phyloP scores from a whole-genome alignment of 176 grass and related monocot genomes.

The maize (Zea mays) region DNA sequence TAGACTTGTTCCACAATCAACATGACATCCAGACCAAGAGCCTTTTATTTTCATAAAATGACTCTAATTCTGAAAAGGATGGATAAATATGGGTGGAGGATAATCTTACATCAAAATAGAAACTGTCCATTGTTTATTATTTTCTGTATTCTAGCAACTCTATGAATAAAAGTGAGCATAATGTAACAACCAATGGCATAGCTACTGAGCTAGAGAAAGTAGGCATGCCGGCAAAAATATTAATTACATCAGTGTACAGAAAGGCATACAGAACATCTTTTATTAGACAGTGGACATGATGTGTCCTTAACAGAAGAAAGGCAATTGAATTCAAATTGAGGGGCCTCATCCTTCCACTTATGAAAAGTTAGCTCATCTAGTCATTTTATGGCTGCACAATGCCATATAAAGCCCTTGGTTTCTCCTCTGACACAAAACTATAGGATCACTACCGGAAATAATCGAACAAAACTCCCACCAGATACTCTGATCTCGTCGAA shows the following conservation, averaged over 20 bases:
- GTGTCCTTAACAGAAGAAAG: neutral
- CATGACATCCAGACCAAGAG: neutral
- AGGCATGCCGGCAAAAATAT: neutral
- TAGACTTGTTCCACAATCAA: neutral
- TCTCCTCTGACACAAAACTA: neutral
- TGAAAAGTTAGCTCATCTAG: neutral
- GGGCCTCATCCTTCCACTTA: neutral
- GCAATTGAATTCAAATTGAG: neutral
- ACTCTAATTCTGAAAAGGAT: conserved; percentile 2
- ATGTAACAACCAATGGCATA: neutral
- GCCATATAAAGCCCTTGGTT: conserved; percentile 1
- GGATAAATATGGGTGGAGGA: neutral
- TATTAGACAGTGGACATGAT: neutral
- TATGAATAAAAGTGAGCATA: conserved; percentile 23
- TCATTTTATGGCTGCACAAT: neutral
- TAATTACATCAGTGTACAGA: neutral
- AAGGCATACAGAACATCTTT: neutral
- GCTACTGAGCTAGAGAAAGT: neutral
- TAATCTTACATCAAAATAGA: conserved; percentile 25
- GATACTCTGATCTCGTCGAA: neutral
- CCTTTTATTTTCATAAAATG: neutral
- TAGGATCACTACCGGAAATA: neutral
- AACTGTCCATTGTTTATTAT: neutral
- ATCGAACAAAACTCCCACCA: neutral
- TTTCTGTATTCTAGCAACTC: conserved; percentile 1